phyloP scores from a whole-genome alignment of 208 protist species.

The Leishmania mexicana region DNA sequence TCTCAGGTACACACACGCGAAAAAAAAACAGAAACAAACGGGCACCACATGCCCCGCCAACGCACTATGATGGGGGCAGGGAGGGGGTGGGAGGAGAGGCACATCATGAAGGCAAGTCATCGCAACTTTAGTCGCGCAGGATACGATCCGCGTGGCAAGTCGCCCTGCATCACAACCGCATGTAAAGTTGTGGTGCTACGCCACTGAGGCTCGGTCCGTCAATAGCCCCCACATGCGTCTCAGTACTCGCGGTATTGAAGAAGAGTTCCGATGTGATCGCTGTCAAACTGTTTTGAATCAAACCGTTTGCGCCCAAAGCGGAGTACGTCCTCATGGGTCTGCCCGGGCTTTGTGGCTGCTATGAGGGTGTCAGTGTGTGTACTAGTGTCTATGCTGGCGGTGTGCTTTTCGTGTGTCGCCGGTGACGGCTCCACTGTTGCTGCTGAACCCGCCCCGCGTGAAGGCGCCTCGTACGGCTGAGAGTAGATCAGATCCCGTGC shows the following conservation, averaged over 20 bases:
- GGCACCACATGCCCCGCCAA: neutral
- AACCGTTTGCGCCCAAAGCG: constrained; percentile 57
- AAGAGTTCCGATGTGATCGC: constrained; percentile 38
- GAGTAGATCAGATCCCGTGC: constrained; percentile 79
- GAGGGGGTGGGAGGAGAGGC: neutral
- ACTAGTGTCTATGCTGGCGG: neutral
- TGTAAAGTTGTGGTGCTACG: neutral
- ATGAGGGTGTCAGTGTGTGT: neutral
- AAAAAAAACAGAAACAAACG: neutral
- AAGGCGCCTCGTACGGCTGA: constrained; percentile 26
- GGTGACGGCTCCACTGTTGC: neutral
- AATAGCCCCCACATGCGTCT: neutral
- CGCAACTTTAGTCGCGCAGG: neutral
- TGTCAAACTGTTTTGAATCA: constrained; percentile 27
- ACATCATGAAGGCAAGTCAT: neutral
- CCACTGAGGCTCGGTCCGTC: neutral
- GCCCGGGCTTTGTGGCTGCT: neutral
- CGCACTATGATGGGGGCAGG: neutral
- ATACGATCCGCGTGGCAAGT: neutral
- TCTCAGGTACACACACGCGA: neutral
- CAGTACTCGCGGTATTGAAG: constrained; percentile 27
- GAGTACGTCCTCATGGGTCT: constrained; percentile 8
- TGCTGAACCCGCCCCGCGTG: constrained; percentile 8
- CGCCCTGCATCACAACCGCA: neutral
- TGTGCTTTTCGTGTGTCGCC: neutral